Base-by-base conservation (phyloP, 176 grass and related monocot species). In the Typha latifolia region DNA sequence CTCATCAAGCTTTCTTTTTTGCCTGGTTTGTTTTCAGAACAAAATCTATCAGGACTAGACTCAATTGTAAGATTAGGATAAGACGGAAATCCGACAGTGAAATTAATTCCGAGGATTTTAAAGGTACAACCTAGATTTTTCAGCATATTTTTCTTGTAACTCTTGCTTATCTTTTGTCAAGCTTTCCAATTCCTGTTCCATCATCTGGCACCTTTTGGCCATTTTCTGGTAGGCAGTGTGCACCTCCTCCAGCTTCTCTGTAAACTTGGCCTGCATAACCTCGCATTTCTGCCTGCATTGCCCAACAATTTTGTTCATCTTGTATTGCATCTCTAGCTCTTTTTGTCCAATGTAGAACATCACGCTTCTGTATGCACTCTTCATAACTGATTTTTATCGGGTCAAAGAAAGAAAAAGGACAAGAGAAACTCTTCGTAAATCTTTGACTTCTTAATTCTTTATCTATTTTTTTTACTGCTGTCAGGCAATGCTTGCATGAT, bases 301-400 rank as follows among this genome's bases (percentile, higher is more conserved):
- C 56, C 73, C 70, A 47, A 85, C 79, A 69, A 88, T 81, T 71
- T 77, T 96, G 67, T 91, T 91, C 79, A 90, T 83, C 69, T 96
- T 96, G 73, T 77, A 91, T 68, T 96, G 79, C 91, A 96, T 88
- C 77, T 96, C 87, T 29, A 96, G 69, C 31, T 96, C 87, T 72
- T 96, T 90, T 77, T 96, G 91, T 59, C 91, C 91, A 61, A 85
- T 85, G 64, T 88, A 90, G 73, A 96, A 96, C 91, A 91, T 85
- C 48, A 96, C 79, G 62, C 91, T 90, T 75, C 68, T 84, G 74
- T 90, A 96, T 57, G 67, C 82, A 81, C 77, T 90, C 77, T 96
- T 91, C 91, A 96, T 85, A 68, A 96, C 91, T 91, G 79, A 78
- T 78, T 78, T 62, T 14, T 32, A 67, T 65, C 47, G 20, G 34